These are phyloP conservation scores for Podospora sp. DNA, from an alignment of 495 filamentous ascomycete genomes.

Conservation along the genomic window DNA sequence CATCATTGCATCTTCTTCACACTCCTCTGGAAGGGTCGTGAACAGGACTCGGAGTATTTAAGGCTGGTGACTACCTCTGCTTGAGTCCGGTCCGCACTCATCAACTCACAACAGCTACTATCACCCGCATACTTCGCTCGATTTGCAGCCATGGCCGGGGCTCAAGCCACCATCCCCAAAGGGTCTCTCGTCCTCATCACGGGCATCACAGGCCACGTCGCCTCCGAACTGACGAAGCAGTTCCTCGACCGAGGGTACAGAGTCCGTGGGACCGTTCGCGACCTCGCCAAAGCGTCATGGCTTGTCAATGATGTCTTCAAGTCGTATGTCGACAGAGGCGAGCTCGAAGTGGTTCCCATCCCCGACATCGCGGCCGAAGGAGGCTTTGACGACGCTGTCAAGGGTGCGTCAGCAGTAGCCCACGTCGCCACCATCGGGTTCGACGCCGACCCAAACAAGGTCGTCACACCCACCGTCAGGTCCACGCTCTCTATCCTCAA, in stretches of 20 bases:
- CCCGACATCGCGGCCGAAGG: slow-evolving; percentile 34
- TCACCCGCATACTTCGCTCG: background rate
- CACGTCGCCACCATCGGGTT: slow-evolving; percentile 49
- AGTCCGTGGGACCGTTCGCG: slow-evolving; percentile 51
- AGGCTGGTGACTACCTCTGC: background rate
- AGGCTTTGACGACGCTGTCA: slow-evolving; percentile 44
- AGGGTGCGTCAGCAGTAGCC: slow-evolving; percentile 37
- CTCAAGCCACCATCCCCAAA: slow-evolving; percentile 7
- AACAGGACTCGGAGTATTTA: background rate
- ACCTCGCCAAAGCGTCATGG: slow-evolving; percentile 42
- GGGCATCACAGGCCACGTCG: slow-evolving; percentile 55
- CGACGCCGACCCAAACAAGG: slow-evolving; percentile 37
- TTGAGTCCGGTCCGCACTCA: background rate
- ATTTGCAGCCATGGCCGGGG: background rate
- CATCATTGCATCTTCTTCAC: background rate
- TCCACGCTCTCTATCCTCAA: slow-evolving; percentile 43
- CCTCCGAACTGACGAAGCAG: slow-evolving; percentile 48
- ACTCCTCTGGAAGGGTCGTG: background rate
- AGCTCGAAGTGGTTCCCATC: slow-evolving; percentile 36
- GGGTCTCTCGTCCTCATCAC: slow-evolving; percentile 48
- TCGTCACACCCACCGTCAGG: slow-evolving; percentile 42
- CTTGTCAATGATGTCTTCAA: slow-evolving; percentile 42
- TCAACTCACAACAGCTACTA: background rate
- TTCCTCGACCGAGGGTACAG: slow-evolving; percentile 50
- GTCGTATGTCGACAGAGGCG: slow-evolving; percentile 35